phyloP scores from a whole-genome alignment of 345 rosid species.

The Microthlaspi erraticum region DNA sequence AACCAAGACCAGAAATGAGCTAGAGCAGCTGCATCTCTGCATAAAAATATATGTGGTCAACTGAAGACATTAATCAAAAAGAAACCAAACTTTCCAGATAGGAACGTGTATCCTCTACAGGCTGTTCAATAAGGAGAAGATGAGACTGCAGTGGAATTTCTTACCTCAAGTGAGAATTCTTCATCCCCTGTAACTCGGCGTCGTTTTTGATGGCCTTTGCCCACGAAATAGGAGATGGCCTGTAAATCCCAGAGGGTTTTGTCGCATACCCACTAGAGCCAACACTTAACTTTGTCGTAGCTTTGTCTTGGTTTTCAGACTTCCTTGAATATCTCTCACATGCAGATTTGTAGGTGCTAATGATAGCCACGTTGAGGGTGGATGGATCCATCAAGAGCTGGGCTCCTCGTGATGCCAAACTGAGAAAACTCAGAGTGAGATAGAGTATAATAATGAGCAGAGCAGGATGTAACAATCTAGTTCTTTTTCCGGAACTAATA shows the following conservation, averaged over 20 bases:
- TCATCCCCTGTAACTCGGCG: conserved; percentile 88
- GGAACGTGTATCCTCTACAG: not conserved
- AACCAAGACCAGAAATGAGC: conserved; percentile 95
- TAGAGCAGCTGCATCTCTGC: conserved; percentile 96
- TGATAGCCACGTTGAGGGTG: conserved; percentile 80
- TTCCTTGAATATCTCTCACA: conserved; percentile 53
- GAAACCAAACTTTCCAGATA: not conserved
- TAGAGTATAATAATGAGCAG: conserved; percentile 18
- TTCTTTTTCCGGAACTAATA: conserved; percentile 6
- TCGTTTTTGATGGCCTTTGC: conserved; percentile 87
- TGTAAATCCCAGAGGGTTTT: conserved; percentile 66
- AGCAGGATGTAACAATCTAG: not conserved
- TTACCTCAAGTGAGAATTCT: conserved; percentile 84
- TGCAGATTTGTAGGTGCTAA: conserved; percentile 71
- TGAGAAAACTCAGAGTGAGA: conserved; percentile 45
- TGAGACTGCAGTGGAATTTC: conserved; percentile 12
- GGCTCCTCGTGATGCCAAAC: conserved; percentile 73
- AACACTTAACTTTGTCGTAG: conserved; percentile 36
- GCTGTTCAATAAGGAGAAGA: not conserved
- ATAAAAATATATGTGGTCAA: conserved; percentile 16
- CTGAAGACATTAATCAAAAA: conserved; percentile 15
- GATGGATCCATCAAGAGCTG: conserved; percentile 87
- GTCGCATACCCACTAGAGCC: conserved; percentile 48
- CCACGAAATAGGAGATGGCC: conserved; percentile 78
- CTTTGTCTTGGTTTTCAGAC: conserved; percentile 44